Conservation (phyloP, 2,329 filamentous ascomycete genomes). For the Hymenoscyphus repandus region DNA sequence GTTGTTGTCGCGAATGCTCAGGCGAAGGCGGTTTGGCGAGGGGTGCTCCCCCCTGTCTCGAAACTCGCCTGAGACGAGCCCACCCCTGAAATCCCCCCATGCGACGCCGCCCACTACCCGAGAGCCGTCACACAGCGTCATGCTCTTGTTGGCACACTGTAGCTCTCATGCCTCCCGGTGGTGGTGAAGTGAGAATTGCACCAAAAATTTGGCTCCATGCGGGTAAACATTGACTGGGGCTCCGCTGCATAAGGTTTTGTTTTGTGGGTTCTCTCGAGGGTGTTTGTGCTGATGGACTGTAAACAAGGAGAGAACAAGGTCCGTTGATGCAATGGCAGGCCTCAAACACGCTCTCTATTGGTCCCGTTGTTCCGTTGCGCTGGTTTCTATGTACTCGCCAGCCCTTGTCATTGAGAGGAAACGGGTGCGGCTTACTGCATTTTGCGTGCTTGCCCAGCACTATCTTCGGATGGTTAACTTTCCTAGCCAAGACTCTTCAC, state of each 20-base stretch:
- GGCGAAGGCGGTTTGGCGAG: conserved; percentile 9
- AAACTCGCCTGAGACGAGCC: not conserved
- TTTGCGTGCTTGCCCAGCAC: not conserved
- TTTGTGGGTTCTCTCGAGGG: not conserved
- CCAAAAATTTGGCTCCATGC: too few relatives aligned
- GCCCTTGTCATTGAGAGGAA: too few relatives aligned
- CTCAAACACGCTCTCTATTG: too few relatives aligned
- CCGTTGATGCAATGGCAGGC: too few relatives aligned
- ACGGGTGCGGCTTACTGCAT: not conserved
- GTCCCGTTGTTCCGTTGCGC: too few relatives aligned
- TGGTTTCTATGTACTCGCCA: not conserved
- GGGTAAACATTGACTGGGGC: not conserved
- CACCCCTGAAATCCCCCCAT: not conserved
- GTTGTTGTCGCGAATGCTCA: conserved; percentile 11
- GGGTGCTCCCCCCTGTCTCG: not conserved
- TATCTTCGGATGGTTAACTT: conserved; percentile 20
- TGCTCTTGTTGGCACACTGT: not conserved
- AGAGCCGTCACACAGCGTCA: conserved; percentile 1
- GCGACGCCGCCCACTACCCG: not conserved
- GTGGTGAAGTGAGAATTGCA: too few relatives aligned
- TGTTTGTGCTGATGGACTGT: not conserved
- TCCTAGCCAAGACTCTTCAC: conserved; percentile 16
- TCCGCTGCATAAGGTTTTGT: conserved; percentile 4
- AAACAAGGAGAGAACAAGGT: not conserved
- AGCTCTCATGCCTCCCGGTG: too few relatives aligned